Evolutionary conservation across 2,329 filamentous ascomycete genomes (phyloP), one percentile per base, ranked within the genome.

Genomic region (Aspergillus thermomutatus): DNA sequence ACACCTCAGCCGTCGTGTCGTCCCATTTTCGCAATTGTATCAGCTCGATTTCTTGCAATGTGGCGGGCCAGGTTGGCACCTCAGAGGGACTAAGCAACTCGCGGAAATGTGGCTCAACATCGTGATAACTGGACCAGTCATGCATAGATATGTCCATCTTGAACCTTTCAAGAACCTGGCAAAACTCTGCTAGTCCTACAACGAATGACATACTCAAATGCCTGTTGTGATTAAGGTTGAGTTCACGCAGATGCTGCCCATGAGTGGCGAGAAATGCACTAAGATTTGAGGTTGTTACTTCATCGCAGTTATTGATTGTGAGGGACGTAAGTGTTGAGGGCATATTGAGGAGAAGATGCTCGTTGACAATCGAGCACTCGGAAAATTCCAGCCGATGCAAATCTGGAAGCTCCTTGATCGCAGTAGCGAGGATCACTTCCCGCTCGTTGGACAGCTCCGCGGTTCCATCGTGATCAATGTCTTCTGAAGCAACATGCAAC

Each of bases 61-160:
- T 86, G 4, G 79, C 69, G 1, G 93, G 92, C 93, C 93, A 97
- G 0, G 81, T 83, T 0, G 93, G 92, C 4, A 87, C 73, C 60
- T 95, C 84, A 1, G 64, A 59, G 2, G 64, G 55, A 23, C 60
- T 52, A 43, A 96, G 77, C 1, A 92, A 80, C 21, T 83, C 77
- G 0, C 89, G 84, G 67, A 92, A 96, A 50, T 86, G 80, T 0
- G 92, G 91, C 56, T 91, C 86, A 1, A 87, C 85, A 66, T 94
- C 89, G 50, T 85, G 84, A 61, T 87, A 85, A 26, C 64, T 69
- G 57, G 90, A 85, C 43, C 86, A 83, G 61, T 87, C 88, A 73
- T 86, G 92, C 67, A 92, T 94, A 14, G 85, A 87, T 52, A 95
- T 77, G 64, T 96, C 90, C 81, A 96, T 87, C 50, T 82, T 83